Percentiles rank a stretch among this genome's conserved stretches.
These are phyloP conservation scores for Salix koriyanagi DNA, from an alignment of 345 rosid genomes.

Conservation along the genomic window DNA sequence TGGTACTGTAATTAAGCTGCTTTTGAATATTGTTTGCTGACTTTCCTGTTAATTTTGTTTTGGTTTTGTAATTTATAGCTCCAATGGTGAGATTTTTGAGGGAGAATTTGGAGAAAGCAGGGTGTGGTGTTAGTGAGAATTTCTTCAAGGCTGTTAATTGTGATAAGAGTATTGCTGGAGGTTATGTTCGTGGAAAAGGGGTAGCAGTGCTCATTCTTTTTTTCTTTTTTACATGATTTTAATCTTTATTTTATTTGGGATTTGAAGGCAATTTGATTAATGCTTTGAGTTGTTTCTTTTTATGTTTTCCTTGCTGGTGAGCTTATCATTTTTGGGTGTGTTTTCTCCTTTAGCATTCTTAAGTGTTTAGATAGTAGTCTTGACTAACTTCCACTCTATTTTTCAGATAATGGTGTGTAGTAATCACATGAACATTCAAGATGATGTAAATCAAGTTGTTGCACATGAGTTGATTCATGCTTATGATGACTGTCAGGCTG, in stretches of 20 bases:
- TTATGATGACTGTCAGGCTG: conserved; percentile 82
- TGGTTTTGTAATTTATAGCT: conserved; percentile 33
- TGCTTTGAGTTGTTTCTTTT: background rate
- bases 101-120: conserved; percentile 84
- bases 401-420: conserved; percentile 75
- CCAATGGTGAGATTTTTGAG: conserved; percentile 79
- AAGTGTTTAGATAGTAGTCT: background rate
- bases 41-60: background rate
- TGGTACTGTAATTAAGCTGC: background rate
- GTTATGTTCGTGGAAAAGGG: conserved; percentile 62
- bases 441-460: conserved; percentile 80
- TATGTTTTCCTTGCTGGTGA: background rate
- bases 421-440: conserved; percentile 66
- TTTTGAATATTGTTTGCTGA: conserved; percentile 2
- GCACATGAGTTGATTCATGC: conserved; percentile 90
- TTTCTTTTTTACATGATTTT: background rate
- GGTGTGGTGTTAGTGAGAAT: conserved; percentile 67
- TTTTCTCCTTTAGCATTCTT: background rate
- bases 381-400: background rate
- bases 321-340: background rate
- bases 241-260: background rate
- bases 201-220: conserved; percentile 27
- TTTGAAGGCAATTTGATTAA: background rate
- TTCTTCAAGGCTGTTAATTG: conserved; percentile 73
- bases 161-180: conserved; percentile 49